Conservation (phyloP, 2,329 filamentous ascomycete genomes). For the Sporothrix luriei region DNA sequence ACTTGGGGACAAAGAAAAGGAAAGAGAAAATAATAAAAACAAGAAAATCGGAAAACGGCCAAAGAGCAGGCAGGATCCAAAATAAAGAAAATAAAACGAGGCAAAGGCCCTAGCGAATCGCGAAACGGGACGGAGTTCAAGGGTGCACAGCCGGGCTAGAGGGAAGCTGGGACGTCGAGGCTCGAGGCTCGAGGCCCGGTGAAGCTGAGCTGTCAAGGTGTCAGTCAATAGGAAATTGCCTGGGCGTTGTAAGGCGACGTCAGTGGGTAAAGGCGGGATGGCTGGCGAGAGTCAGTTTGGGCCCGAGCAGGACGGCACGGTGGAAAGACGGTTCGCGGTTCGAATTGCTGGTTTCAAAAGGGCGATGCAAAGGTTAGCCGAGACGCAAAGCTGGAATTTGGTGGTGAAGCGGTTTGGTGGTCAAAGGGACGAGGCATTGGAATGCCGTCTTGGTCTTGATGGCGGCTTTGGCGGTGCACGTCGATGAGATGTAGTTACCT, state of each 20-base stretch:
- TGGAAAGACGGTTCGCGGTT: conserved; percentile 28
- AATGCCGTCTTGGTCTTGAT: background rate
- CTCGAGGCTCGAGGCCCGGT: conserved; percentile 1
- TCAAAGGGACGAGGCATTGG: background rate
- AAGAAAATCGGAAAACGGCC: background rate
- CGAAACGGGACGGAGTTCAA: conserved; percentile 11
- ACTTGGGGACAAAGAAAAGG: background rate
- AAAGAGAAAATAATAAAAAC: background rate
- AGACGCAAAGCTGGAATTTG: conserved; percentile 6
- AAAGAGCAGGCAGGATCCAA: conserved; percentile 3
- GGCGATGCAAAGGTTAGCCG: conserved; percentile 31
- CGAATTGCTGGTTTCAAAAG: conserved; percentile 27
- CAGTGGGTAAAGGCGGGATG: background rate
- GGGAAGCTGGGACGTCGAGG: conserved; percentile 15
- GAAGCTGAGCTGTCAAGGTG: conserved; percentile 1
- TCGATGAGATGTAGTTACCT: background rate
- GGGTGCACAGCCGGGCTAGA: conserved; percentile 19
- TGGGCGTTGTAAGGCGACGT: conserved; percentile 11
- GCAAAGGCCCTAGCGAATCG: conserved; percentile 18
- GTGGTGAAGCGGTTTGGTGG: background rate
- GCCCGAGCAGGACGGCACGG: conserved; percentile 7
- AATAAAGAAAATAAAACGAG: conserved; percentile 6
- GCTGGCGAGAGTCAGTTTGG: background rate
- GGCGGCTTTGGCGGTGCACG: background rate
- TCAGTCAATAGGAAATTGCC: background rate